These are phyloP conservation scores for Tricholomella constricta DNA, from an alignment of 768 basidiomycete species.

Conservation along the genomic window DNA sequence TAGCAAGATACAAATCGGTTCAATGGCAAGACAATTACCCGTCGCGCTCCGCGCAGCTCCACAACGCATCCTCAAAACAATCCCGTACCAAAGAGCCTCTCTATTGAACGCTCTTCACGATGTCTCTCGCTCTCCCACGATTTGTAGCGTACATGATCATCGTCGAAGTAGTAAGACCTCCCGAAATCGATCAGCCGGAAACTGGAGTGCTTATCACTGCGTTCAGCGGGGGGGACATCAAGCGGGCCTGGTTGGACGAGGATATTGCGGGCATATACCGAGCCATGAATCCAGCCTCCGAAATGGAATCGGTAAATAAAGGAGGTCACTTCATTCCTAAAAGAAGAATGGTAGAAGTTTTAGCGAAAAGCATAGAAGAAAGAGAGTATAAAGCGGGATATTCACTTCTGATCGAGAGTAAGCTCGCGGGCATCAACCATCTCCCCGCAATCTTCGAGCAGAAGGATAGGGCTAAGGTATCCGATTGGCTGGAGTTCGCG, in stretches of 20 bases:
- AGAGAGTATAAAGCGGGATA: neutral
- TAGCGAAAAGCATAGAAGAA: neutral
- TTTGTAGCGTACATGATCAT: neutral
- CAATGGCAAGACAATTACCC: too few species aligned
- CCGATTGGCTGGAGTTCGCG: neutral
- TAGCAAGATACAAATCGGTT: too few species aligned
- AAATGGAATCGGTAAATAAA: slow-evolving; percentile 40
- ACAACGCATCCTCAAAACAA: neutral
- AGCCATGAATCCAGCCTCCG: slow-evolving; percentile 38
- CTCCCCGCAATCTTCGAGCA: slow-evolving; percentile 45
- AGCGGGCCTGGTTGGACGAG: slow-evolving; percentile 36
- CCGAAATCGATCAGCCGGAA: slow-evolving; percentile 48
- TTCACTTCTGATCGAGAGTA: slow-evolving; percentile 40
- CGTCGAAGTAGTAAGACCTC: slow-evolving; percentile 5
- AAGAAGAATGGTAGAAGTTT: too few species aligned
- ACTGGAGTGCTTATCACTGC: slow-evolving; percentile 24
- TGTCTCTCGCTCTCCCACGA: neutral
- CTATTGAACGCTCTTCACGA: slow-evolving; percentile 1
- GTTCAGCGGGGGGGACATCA: slow-evolving; percentile 11
- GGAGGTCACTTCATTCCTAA: slow-evolving; percentile 43
- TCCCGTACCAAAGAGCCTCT: slow-evolving; percentile 7
- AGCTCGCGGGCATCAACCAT: slow-evolving; percentile 28
- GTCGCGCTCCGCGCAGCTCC: too few species aligned
- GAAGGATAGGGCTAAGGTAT: slow-evolving; percentile 42
- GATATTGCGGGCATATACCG: slow-evolving; percentile 40